Base-by-base conservation (phyloP, 2,329 filamentous ascomycete species). In the Bipolaris gigantea region DNA sequence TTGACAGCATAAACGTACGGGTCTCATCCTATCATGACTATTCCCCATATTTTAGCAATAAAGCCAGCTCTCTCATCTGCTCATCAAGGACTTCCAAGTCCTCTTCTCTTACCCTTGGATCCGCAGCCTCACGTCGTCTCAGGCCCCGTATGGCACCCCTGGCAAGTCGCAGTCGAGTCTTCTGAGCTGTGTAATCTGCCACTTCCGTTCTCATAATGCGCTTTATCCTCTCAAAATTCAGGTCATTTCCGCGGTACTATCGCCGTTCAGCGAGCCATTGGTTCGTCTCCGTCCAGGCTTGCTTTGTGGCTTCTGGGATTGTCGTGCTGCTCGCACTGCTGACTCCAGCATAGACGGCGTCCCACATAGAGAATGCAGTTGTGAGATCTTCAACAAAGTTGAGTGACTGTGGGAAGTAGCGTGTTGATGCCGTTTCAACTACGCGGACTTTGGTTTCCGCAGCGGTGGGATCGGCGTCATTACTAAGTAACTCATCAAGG, bases 401-500 rank as follows among this genome's bases (percentile, higher is more conserved):
- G 19, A 80, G 73, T 41, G 81, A 83, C 66, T 85, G 82, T 45
- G 82, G 81, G 71, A 88, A 85, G 79, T 84, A 87, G 43, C 82
- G 79, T 56, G 78, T 80, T 15, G 75, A 73, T 53, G 83, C 81
- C 51, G 80, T 81, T 13, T 77, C 74, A 61, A 80, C 80, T 18
- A 81, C 79, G 32, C 80, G 76, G 4, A 76, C 75, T 46, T 82
- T 80, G 6, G 80, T 77, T 18, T 79, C 76, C 5, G 75, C 74
- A 1, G 77, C 77, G 1, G 78, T 82, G 9, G 82, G 79, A 56
- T 89, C 82, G 8, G 79, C 75, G 30, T 73, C 65, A 18, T 81
- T 80, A 46, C 84, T 76, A 15, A 81, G 82, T 44, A 92, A 79
- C 54, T 92, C 89, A 62, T 91, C 88, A 19, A 91, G 81, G 69